Conservation (phyloP, 2,329 filamentous ascomycete genomes). For the Apiospora marii region DNA sequence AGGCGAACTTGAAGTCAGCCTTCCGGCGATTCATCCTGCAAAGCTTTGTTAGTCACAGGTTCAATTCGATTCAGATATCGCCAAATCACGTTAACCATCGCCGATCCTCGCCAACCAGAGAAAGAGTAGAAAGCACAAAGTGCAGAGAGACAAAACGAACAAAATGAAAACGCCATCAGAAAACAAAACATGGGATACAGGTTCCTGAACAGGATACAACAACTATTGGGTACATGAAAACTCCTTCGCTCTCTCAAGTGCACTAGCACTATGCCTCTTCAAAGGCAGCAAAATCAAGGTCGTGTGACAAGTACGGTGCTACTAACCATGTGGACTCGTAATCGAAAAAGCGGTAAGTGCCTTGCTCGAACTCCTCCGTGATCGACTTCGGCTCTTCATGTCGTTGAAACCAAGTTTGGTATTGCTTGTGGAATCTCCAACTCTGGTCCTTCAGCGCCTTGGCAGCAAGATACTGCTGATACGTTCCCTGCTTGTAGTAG, state of each 20-base stretch:
- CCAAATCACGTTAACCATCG: not conserved
- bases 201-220: not conserved
- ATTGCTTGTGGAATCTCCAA: slow-evolving; percentile 99
- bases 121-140: not conserved
- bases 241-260: slow-evolving; percentile 3
- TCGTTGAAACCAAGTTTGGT: slow-evolving; percentile 98
- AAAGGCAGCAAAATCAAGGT: not conserved
- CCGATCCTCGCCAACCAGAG: not conserved
- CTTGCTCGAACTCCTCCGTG: slow-evolving; percentile 98
- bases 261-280: slow-evolving; percentile 7
- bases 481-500: slow-evolving; percentile 96
- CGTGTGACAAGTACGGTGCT: not conserved
- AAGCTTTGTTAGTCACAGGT: slow-evolving; percentile 35
- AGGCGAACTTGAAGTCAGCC: slow-evolving; percentile 97
- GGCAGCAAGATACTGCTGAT: slow-evolving; percentile 93
- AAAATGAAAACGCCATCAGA: not conserved
- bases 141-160: not conserved
- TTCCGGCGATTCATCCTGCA: slow-evolving; percentile 97
- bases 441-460: slow-evolving; percentile 98
- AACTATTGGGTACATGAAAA: slow-evolving; percentile 16
- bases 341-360: slow-evolving; percentile 98
- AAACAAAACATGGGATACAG: not conserved
- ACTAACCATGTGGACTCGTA: slow-evolving; percentile 98
- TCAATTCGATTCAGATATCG: not conserved
- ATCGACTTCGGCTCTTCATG: slow-evolving; percentile 99